Base-by-base conservation (phyloP, 1,284 basidiomycete species). In the Vanrija sp. region DNA sequence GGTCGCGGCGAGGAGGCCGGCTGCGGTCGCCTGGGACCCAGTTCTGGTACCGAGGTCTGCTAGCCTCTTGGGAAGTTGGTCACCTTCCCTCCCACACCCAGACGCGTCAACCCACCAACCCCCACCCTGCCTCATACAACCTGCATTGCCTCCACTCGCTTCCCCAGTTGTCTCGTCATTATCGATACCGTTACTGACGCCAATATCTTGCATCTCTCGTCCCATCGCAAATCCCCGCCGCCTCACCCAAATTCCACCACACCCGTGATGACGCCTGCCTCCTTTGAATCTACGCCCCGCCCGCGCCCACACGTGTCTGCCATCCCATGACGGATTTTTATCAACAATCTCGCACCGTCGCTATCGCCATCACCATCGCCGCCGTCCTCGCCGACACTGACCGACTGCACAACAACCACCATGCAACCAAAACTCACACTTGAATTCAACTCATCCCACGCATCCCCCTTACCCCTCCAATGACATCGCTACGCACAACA, bases 401-500 rank as follows among this genome's bases (percentile, higher is more conserved):
- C 34, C 34, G 34, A 34, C 34, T 34, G 3, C 7, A 7, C 46
- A 21, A 21, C 34, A 21, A 21, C 34, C 34, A n/a, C 28, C 34
- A 29, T n/a, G 7, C 46, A 29, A 26, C 44, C 19, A 26, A 26
- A 12, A 12, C 34, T 34, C 34, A 34, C 34, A 14, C 34, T 12
- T 14, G 7, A 5, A 46, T 46, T 18, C 23, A 25, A 23, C 15
- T 26, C 15, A 14, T 25, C 19, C 8, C 10, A 26, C 14, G 18
- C 23, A 7, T 28, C 26, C 25, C 25, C n/a, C 23, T 43, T n/a
- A 44, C 16, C 26, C 34, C 34, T 25, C 43, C 43, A 16, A 38
- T 48, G 15, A 43, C 52, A 34, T 6, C 21, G 10, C 34, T 23
- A 23, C 18, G 8, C 60, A 7, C 40, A 49, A 46, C 58, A 60